These are phyloP conservation scores for Fusarium foetens DNA, from an alignment of 2,329 filamentous ascomycete species.

Conservation along the genomic window DNA sequence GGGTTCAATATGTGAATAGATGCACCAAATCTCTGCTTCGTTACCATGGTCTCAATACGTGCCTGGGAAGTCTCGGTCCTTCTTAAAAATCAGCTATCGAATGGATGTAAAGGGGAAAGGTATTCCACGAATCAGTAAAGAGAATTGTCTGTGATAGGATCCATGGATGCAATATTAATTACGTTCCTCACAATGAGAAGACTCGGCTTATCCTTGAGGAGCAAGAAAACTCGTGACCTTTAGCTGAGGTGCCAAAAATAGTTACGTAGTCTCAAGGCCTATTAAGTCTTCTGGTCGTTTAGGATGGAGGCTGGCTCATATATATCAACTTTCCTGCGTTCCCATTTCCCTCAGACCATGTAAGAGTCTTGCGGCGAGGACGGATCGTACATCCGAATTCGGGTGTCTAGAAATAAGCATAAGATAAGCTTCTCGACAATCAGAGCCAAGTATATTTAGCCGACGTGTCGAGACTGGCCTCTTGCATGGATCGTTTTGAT, in stretches of 20 bases:
- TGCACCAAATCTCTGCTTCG: background rate
- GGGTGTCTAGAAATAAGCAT: constrained; percentile 13
- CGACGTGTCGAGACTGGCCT: background rate
- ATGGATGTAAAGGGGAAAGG: background rate
- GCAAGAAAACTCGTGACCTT: background rate
- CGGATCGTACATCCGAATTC: background rate
- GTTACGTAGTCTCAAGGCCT: no score
- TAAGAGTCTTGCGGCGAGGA: background rate
- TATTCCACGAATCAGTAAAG: background rate
- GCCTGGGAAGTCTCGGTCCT: background rate
- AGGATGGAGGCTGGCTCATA: background rate
- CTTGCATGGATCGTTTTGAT: background rate
- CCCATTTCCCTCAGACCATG: background rate
- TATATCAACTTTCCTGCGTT: background rate
- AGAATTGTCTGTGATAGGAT: no score
- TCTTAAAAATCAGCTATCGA: background rate
- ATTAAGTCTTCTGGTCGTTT: background rate
- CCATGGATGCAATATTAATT: background rate
- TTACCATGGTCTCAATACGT: background rate
- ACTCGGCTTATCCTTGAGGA: background rate
- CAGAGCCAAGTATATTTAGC: background rate
- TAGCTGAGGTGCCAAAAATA: background rate
- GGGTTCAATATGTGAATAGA: background rate
- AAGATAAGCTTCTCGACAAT: constrained; percentile 20
- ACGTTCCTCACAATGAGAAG: background rate